Evolutionary conservation across 192 early-diverging fungal genomes (phyloP).

Genomic region (Spizellomyces punctatus): DNA sequence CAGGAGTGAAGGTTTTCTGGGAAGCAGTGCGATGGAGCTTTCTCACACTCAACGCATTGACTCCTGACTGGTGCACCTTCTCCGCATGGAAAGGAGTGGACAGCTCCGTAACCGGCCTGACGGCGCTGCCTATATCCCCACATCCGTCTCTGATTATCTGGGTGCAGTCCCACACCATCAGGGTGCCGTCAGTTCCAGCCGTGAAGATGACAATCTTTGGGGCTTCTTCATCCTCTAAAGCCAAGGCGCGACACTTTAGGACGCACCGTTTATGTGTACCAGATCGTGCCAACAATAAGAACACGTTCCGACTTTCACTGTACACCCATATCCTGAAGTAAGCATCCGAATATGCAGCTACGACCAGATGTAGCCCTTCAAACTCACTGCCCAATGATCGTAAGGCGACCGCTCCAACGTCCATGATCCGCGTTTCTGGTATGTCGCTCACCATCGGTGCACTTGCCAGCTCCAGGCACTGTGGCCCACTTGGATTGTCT

Average conservation of each 20-base stretch:
- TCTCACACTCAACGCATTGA: conserved; percentile 66
- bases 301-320: conserved; percentile 51
- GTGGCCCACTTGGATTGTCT: conserved; percentile 25
- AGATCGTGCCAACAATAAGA: conserved; percentile 52
- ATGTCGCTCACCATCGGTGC: conserved; percentile 55
- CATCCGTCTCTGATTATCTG: conserved; percentile 5
- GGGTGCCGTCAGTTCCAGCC: conserved; percentile 39
- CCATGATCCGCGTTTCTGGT: conserved; percentile 79
- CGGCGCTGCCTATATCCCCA: not conserved
- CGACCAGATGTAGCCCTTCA: conserved; percentile 54
- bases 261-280: conserved; percentile 67
- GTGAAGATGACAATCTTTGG: conserved; percentile 17
- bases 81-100: conserved; percentile 35
- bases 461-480: conserved; percentile 49
- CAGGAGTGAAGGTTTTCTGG: not conserved
- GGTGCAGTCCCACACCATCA: conserved; percentile 31
- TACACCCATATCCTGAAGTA: conserved; percentile 65
- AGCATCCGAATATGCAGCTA: conserved; percentile 75
- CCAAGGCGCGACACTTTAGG: conserved; percentile 53
- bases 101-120: conserved; percentile 4
- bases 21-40: not conserved
- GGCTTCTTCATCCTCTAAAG: conserved; percentile 25
- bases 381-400: not conserved
- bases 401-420: conserved; percentile 33
- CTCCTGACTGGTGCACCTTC: conserved; percentile 67